Evolutionary conservation across 371 early-diverging fungal species (phyloP), one percentile per base, ranked within the genome.

Genomic region (Dichotomocladium elegans): DNA sequence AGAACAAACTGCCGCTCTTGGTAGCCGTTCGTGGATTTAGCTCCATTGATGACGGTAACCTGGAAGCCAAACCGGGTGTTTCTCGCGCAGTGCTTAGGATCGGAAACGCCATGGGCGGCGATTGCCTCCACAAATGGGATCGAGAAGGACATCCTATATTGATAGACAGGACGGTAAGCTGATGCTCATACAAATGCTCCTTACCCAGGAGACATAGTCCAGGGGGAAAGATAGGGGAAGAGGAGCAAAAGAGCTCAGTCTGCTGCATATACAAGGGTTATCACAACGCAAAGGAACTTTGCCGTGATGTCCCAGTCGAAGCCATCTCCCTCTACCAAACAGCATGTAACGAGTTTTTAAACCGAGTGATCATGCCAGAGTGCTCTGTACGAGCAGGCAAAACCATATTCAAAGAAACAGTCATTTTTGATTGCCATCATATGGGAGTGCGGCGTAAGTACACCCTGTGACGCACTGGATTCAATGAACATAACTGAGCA

Each of bases 111-210:
- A 77, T 86, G 60, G 92, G 91, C 4, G 92, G 92, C 25, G 82
- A 86, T 47, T 82, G 83, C 68, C 85, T 85, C 47, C 93, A 92
- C 73, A 91, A 91, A 58, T 74, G 79, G 53, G 93, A 92, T 69
- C 85, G 84, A 53, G 80, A 82, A 25, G 93, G 91, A 11, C 72
- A 79, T 47, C 90, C 91, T 1, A 63, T 92, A 45, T 79, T 88
- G 51, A 88, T 91, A 48, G 93, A 92, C 69, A 79, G 90, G 15
- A 77, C 86, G 34, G 90, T 86, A 65, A 73, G 71, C 34, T 24
- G 6, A 3, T 22, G 9, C n/a, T 45, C 19, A 26, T 10, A 24
- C 15, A 21, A 24, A 22, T 12, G 3, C 12, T 44, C 14, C 15
- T 37, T n/a, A 35, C n/a, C n/a, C n/a, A n/a, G n/a, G n/a, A n/a